Evolutionary conservation across 129 eudicot genomes (phyloP), one percentile per base, ranked within the genome.

Genomic region (Saussurea involucrata): DNA sequence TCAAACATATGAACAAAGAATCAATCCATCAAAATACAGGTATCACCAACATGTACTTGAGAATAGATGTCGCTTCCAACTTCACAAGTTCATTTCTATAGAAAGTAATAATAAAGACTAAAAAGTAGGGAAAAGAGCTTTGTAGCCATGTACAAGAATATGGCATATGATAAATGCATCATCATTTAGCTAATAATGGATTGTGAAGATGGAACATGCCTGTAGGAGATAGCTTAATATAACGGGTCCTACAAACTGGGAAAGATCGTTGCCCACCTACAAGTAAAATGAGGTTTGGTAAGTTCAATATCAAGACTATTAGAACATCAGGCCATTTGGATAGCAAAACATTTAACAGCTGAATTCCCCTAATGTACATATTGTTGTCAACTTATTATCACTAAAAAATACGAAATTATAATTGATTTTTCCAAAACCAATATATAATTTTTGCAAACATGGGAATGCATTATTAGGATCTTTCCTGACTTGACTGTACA

Each of bases 211-310:
- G 69, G 24, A 64, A 80, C 83, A 71, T 20, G 81, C 98, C 96
- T 87, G 83, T 76, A 94, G 83, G 21, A 94, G 96, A 74, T 76
- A 77, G 82, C 84, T 91, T 75, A 94, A 73, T 79, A 94, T 81
- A 72, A 94, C 88, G 8, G 98, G 98, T 17, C 98, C 98, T 28
- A 94, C 86, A 78, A 94, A 94, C 80, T 91, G 97, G 17, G 97
- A 89, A 63, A 85, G 76, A 87, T 94, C 98, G 68, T 87, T 94
- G 71, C 97, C 97, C 24, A 94, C 83, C 98, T 94, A 75, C 92
- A 93, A 74, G 66, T 70, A 29, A 82, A 37, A 68, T 18, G 64
- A 76, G 66, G 72, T 73, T 60, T 44, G 66, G 22, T 28, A 42
- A 68, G 53, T 57, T 63, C 53, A 71, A 63, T 17, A 71, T 24